Evolutionary conservation across 2,329 filamentous ascomycete species (phyloP), one percentile per base, ranked within the genome.

Genomic region (Dryadomyces quercivorus): DNA sequence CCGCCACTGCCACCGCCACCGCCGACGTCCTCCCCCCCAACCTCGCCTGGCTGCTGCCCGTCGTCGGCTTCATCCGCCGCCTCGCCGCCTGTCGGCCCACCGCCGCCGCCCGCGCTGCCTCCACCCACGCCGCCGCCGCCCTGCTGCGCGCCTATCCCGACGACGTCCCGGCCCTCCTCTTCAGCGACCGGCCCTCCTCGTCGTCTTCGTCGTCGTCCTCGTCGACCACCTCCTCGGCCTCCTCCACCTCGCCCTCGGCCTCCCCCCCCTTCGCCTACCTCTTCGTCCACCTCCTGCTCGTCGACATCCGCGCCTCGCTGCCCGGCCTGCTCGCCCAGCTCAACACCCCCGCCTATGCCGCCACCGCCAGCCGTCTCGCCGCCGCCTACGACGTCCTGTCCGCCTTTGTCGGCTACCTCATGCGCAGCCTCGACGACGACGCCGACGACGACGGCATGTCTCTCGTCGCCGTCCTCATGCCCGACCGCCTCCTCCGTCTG

Each of bases 221-320:
- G 3, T 16, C 58, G 75, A 78, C 1, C 85, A 82, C 61, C 69
- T 86, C 4, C 74, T 86, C 55, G 66, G 85, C 54, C 84, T 77
- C 59, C 74, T 85, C n/a, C 63, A 85, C 6, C 73, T 85, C 38
- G 79, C 85, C 55, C 26, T 31, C 26, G 26, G 4, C 21, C 8
- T 26, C n/a, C 31, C 10, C 26, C 31, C 3, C 31, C 18, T 50
- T 31, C 57, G 75, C 79, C 1, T 85, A 82, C 61, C 69, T 86
- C 4, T 74, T 86, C 55, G 66, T 85, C 54, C 84, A 78, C 59
- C 74, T 85, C n/a, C 63, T 85, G 7, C 73, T 85, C 38, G 79
- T 85, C 55, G 84, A 87, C 62, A 71, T 86, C 26, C 76, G 81
- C 44, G 77, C 82, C 13, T 80, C 80, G 1, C 72, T 82, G 22